Evolutionary conservation across 768 basidiomycete genomes (phyloP), one percentile per base, ranked within the genome.

Genomic region (Suillus americanus): DNA sequence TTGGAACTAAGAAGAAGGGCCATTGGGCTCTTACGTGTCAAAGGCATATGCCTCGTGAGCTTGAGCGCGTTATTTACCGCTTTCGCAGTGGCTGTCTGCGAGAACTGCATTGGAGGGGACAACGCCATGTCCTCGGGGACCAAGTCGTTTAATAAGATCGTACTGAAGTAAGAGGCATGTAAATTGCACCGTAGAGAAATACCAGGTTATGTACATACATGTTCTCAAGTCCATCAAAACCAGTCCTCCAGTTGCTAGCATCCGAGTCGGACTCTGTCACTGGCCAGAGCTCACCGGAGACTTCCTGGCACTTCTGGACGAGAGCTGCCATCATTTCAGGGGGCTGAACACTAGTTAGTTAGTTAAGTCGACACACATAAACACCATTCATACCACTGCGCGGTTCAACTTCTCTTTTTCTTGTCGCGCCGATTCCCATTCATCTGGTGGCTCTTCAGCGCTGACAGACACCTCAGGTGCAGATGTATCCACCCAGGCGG

Each of bases 1-100:
- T 89, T 91, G 0, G 89, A 86, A 6, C 86, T 80, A 48, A 91
- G 71, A 67, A 90, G 87, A 63, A 86, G 79, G n/a, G 88, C 81
- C 72, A 94, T 81, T 2, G 92, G 92, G 67, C 92, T 91, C 33
- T 69, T 73, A 20, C 81, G 82, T 4, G 86, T 81, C 28, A 85
- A 71, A 5, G 84, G 74, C 54, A 82, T 73, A 68, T 90, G 84
- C 65, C 88, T 84, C 0, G 91, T 91, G 59, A 89, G 74, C 54
- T 85, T 86, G 23, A 93, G 76, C 12, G 88, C 81, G 8, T 87
- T 85, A 2, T 82, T 79, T 77, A 87, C 80, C 50, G 86, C 79
- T 70, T 87, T 91, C 9, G 83, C 81, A 6, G 80, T 82, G 60
- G 83, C 82, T 10, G 88, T 87, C 62, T 83, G 84, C 0, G 80